Base-by-base conservation (phyloP, 129 eudicot species). In the Mikania micrantha region DNA sequence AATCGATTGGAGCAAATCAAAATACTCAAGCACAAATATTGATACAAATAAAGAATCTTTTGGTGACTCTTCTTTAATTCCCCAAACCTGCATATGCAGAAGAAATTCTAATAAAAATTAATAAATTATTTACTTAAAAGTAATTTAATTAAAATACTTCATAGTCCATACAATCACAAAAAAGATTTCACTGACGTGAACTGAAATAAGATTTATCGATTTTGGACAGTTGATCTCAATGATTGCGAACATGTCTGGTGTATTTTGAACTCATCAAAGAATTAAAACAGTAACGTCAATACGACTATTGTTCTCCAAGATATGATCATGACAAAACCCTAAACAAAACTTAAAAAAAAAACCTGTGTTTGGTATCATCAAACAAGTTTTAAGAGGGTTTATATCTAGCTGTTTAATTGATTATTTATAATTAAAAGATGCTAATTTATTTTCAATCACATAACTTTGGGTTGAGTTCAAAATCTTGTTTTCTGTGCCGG, bases 81-180 rank as follows among this genome's bases (percentile, higher is more conserved):
- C 69, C 63, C 28, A 40, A 60, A 68, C 58, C 64, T 59, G 75
- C 70, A 75, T 44, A 76, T 60, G 73, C 75, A 62, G 67, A 50
- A 47, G 17, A 59, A 47, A 76, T 68, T 48, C 70, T 58, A 47
- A 68, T 24, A 35, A 38, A 67, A 67, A 7, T 11, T 13, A 49
- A 34, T 39, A 56, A 42, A 31, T 39, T 56, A 57, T 5, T 32
- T 20, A 28, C 36, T 5, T 35, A 4, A 36, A 38, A 19, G 32
- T 31, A 67, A 32, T 2, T 32, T 25, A 27, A 27, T 20, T 17
- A 12, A 52, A 25, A 41, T 56, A 56, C 72, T 31, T 60, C 38
- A 41, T 56, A 56, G 66, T 31, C 68, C 38, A 66, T 54, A 67
- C 41, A 31, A 34, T 66, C 60, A 54, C 48, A 35, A 41, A 60